Conservation (phyloP, 495 filamentous ascomycete genomes). For the Geopyxis carbonaria region DNA sequence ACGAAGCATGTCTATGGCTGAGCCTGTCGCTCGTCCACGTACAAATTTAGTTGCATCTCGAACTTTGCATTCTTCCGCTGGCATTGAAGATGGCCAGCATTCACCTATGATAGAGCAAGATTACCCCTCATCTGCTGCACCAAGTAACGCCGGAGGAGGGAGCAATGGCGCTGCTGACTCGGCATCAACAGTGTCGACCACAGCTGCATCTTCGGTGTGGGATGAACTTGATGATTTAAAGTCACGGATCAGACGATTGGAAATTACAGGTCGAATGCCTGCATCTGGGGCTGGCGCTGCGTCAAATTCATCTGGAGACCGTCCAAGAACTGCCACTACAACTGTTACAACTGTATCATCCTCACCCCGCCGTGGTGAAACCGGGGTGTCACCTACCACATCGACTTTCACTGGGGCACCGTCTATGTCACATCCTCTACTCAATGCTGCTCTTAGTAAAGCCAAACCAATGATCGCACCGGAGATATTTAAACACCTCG, state of each 20-base stretch:
- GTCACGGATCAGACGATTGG: constrained; percentile 79
- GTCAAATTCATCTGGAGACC: constrained; percentile 55
- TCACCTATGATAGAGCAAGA: not conserved
- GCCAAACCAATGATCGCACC: constrained; percentile 45
- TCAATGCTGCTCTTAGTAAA: constrained; percentile 66
- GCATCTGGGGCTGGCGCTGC: constrained; percentile 38
- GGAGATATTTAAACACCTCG: constrained; percentile 65
- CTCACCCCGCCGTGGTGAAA: constrained; percentile 48
- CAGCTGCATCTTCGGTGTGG: constrained; percentile 86
- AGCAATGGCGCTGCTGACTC: constrained; percentile 37
- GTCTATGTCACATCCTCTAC: constrained; percentile 44
- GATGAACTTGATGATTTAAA: constrained; percentile 95
- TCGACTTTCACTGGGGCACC: constrained; percentile 20
- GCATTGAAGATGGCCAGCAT: constrained; percentile 5
- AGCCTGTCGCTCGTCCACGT: constrained; percentile 13
- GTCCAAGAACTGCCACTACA: constrained; percentile 79
- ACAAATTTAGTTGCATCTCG: too few species aligned
- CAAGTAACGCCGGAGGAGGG: not conserved
- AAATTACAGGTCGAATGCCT: constrained; percentile 73
- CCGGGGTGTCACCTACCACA: constrained; percentile 27
- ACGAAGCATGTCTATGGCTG: constrained; percentile 18
- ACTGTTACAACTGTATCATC: constrained; percentile 85
- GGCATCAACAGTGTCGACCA: constrained; percentile 70
- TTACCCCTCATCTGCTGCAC: not conserved
- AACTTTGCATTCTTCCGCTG: constrained; percentile 13